These are phyloP conservation scores for Pichia sp. DNA, from an alignment of 1,139 yeast species.

Conservation along the genomic window DNA sequence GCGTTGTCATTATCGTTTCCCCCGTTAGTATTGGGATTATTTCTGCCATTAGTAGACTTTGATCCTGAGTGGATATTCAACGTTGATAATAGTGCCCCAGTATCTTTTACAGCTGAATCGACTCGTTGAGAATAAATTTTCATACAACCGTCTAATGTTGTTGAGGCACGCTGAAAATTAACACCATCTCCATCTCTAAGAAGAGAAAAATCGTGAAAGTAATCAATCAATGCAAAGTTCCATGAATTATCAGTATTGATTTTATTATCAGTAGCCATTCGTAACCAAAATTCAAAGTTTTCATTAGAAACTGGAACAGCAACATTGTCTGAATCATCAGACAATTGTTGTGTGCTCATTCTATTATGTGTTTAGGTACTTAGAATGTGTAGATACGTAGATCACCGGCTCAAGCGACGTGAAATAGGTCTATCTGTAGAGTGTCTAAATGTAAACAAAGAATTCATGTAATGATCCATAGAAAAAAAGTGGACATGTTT, in stretches of 20 bases:
- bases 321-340: slow-evolving; percentile 9
- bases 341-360: not conserved
- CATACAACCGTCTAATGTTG: slow-evolving; percentile 80
- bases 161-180: slow-evolving; percentile 71
- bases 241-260: slow-evolving; percentile 39
- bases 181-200: slow-evolving; percentile 55
- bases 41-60: not conserved
- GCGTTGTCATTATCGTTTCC: slow-evolving; percentile 19
- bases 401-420: not conserved
- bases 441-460: not conserved
- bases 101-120: slow-evolving; percentile 87
- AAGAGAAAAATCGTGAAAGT: slow-evolving; percentile 64
- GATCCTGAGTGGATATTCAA: slow-evolving; percentile 23
- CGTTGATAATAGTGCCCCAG: slow-evolving; percentile 81
- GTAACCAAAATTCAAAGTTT: slow-evolving; percentile 90
- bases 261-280: slow-evolving; percentile 75
- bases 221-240: slow-evolving; percentile 55
- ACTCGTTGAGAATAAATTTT: slow-evolving; percentile 81
- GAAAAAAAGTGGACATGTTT: not conserved
- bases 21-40: not conserved
- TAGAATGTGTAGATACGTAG: not conserved
- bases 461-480: not conserved
- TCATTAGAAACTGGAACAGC: slow-evolving; percentile 31
- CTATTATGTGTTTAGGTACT: not conserved
- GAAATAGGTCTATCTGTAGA: not conserved